These are phyloP conservation scores for Zhuliangozyma blackwelliae DNA, from an alignment of 1,139 yeast species.

Conservation along the genomic window DNA sequence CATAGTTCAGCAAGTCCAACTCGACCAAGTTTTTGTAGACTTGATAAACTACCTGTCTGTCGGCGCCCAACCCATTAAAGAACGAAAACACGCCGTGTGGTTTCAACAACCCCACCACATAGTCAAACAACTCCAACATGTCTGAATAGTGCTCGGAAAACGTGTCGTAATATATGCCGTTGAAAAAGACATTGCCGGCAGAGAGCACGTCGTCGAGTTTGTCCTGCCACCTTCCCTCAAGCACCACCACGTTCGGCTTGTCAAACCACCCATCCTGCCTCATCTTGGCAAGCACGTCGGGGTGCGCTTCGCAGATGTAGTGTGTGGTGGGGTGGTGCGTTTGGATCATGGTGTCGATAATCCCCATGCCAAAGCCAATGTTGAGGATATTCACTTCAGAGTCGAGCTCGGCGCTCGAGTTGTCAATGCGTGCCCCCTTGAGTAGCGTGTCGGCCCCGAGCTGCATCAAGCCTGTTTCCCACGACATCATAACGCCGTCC, in stretches of 20 bases:
- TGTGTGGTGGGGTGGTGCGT: constrained; percentile 57
- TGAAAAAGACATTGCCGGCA: constrained; percentile 64
- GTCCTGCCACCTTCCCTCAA: constrained; percentile 93
- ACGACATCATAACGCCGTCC: constrained; percentile 97
- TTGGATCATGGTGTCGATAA: constrained; percentile 78
- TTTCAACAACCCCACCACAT: constrained; percentile 74
- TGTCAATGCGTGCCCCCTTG: constrained; percentile 26
- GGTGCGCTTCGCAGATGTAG: constrained; percentile 93
- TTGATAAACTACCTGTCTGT: constrained; percentile 81
- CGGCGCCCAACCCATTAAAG: constrained; percentile 96
- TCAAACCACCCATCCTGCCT: constrained; percentile 80
- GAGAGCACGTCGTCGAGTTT: constrained; percentile 61
- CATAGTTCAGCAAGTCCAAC: constrained; percentile 75
- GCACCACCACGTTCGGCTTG: constrained; percentile 62
- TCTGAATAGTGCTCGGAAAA: constrained; percentile 84
- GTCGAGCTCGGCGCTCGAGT: constrained; percentile 19
- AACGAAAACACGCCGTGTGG: constrained; percentile 83
- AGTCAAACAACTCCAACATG: constrained; percentile 80
- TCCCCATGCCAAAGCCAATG: constrained; percentile 97
- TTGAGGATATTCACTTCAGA: constrained; percentile 58
- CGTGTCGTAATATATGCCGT: constrained; percentile 92
- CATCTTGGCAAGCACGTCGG: constrained; percentile 74
- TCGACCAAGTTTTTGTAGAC: constrained; percentile 82
- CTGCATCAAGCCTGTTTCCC: constrained; percentile 85
- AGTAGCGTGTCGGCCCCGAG: constrained; percentile 72